Evolutionary conservation across 345 rosid genomes (phyloP), one percentile per base, ranked within the genome.

Genomic region (Eucalyptus grandis): DNA sequence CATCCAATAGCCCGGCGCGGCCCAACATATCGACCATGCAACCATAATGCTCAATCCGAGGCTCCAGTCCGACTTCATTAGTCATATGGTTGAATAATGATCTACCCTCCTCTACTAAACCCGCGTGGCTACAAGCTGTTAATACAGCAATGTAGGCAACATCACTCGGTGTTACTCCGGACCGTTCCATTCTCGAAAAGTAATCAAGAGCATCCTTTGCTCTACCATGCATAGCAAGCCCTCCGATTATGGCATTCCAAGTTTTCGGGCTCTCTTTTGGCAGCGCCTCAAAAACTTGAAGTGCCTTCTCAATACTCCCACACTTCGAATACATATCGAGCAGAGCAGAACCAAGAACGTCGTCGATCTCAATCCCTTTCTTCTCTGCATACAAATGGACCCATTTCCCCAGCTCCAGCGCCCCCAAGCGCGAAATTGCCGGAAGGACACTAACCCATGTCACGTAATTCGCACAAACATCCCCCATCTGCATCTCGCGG

Each of bases 261-360:
- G 96, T 94, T 24, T 96, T 91, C 34, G 91, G 87, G 88, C 95
- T 96, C 89, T 86, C 92, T 89, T 93, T 93, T 8, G 91, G 93
- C 34, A 93, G 90, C 65, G 91, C 89, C 90, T 92, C 95, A 49
- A 96, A 96, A 62, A 96, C 92, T 82, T 93, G 93, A 91, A 95
- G 26, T 4, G 95, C 96, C 90, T 95, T 94, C 88, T 95, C 97
- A 22, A 95, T 89, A 83, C 93, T 91, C 86, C 98, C 98, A 85
- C 99, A 95, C 89, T 96, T 95, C 4, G 96, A 93, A 88, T 96
- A 96, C 98, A 96, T 95, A 89, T 96, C 98, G 82, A 96, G 94
- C 87, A 96, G 89, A 87, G 96, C 97, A 65, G 96, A 96, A 85
- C 96, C 96, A 77, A 95, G 96, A 85, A 93, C 94, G 86, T 93